Base-by-base conservation (phyloP, 2,329 filamentous ascomycete genomes). In the Fusarium xylarioides region DNA sequence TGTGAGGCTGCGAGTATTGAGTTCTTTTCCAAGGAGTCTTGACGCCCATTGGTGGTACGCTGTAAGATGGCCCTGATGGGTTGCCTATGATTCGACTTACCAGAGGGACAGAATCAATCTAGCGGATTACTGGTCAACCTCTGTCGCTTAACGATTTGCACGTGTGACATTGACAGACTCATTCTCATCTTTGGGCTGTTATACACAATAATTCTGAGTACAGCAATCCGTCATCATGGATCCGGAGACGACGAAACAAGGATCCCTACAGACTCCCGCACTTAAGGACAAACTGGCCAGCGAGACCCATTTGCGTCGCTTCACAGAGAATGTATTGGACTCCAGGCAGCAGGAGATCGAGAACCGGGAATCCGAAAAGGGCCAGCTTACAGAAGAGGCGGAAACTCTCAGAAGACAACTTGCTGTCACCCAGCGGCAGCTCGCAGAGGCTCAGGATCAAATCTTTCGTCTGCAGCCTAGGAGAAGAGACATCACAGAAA, bases 281-380 rank as follows among this genome's bases (percentile, higher is more conserved):
- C 71, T 79, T 35, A 74, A 81, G 53, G 65, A 72, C 23, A 78
- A 74, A 55, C 68, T 82, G 34, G 72, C 73, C 23, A 76, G 81
- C 54, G 80, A 83, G 58, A 74, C 77, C 44, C 74, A 76, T 59
- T 69, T 83, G n/a, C 79, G 81, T 44, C 77, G 71, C 30, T 83
- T 80, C 68, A 82, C 81, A 10, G 81, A 83, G 55, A 74, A 77
- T 16, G 81, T 83, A n/a, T 59, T 83, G 46, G 81, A 83, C 56
- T 79, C 75, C 26, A 79, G 81, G 56, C 81, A 83, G 30, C 73
- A 76, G 52, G 81, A 83, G 49, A 74, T 83, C 21, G 79, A 82
- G 53, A 47, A 61, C 11, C 74, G 78, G 50, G 80, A 83, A 63
- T 63, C 67, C 14, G 77, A 80, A 44, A 81, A 79, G 54, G 69